Conservation (phyloP, 495 filamentous ascomycete genomes). For the Pseudomonodictys pantanalensis region DNA sequence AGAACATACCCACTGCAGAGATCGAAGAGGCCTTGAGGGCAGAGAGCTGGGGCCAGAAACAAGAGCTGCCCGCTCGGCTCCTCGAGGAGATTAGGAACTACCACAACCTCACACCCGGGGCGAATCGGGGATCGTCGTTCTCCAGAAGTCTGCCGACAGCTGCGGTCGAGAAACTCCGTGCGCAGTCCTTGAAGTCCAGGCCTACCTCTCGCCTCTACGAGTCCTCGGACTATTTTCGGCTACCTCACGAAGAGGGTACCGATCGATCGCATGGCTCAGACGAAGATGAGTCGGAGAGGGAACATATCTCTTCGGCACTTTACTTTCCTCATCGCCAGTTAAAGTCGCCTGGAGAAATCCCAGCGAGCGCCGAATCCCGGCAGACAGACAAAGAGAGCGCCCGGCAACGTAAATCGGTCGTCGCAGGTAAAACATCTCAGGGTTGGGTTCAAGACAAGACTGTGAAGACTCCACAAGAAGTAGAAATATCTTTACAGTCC, state of each 20-base stretch:
- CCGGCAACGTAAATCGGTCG: constrained; percentile 18
- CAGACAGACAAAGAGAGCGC: constrained; percentile 19
- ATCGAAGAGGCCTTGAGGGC: constrained; percentile 33
- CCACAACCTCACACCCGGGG: constrained; percentile 56
- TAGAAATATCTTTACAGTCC: constrained; percentile 63
- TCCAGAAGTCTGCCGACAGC: constrained; percentile 54
- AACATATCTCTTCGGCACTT: constrained; percentile 91
- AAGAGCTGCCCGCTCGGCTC: constrained; percentile 49
- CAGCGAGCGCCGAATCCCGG: constrained; percentile 6
- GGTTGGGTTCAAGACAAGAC: constrained; percentile 28
- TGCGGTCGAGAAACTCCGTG: constrained; percentile 34
- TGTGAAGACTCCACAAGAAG: constrained; percentile 35
- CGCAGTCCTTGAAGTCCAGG: background rate
- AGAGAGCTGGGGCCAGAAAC: constrained; percentile 11
- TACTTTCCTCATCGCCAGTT: constrained; percentile 81
- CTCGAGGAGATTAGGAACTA: constrained; percentile 62
- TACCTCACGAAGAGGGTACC: constrained; percentile 41
- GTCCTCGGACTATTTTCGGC: constrained; percentile 19
- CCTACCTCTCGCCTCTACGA: constrained; percentile 3
- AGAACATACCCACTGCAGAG: constrained; percentile 23
- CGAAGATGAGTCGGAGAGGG: constrained; percentile 82
- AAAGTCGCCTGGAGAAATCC: constrained; percentile 21
- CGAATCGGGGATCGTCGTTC: constrained; percentile 51
- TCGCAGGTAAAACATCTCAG: constrained; percentile 39
- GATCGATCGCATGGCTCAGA: constrained; percentile 42